These are phyloP conservation scores for Fraxinus floribunda DNA, from an alignment of 305 asterid genomes.

Conservation along the genomic window DNA sequence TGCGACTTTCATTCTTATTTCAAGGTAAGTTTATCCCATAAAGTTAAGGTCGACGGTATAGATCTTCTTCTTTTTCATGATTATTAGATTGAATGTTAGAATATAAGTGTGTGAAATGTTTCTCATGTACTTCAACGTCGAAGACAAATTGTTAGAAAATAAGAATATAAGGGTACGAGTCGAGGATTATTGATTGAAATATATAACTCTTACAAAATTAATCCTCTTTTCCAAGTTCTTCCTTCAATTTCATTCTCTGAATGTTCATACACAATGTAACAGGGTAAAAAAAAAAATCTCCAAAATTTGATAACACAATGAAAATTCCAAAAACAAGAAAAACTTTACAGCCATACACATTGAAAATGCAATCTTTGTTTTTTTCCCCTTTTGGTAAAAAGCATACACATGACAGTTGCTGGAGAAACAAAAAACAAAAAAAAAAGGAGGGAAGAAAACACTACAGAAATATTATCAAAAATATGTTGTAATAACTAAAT, in stretches of 20 bases:
- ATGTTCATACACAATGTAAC: not conserved
- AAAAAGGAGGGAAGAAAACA: not conserved
- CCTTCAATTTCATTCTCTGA: not conserved
- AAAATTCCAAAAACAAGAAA: not conserved
- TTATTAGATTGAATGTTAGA: not conserved
- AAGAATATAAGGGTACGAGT: not conserved
- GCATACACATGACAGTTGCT: slow-evolving; percentile 35
- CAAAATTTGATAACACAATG: not conserved
- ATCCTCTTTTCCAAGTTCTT: not conserved
- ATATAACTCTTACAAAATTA: not conserved
- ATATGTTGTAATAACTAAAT: slow-evolving; percentile 29
- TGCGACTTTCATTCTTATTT: not conserved
- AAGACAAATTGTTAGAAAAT: not conserved
- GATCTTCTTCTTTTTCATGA: not conserved
- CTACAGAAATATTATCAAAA: slow-evolving; percentile 9
- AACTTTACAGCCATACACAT: slow-evolving; percentile 3
- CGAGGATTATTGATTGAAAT: not conserved
- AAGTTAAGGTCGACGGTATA: not conserved
- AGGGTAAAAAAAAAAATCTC: not conserved
- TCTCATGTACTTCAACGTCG: not conserved
- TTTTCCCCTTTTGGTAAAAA: slow-evolving; percentile 23
- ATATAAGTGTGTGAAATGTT: not conserved
- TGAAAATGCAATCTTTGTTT: not conserved
- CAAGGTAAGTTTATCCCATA: not conserved
- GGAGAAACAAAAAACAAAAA: not conserved